Base-by-base conservation (phyloP, 225 moss, liverwort and hornwort genomes). In the Sphagnum tenellum region DNA sequence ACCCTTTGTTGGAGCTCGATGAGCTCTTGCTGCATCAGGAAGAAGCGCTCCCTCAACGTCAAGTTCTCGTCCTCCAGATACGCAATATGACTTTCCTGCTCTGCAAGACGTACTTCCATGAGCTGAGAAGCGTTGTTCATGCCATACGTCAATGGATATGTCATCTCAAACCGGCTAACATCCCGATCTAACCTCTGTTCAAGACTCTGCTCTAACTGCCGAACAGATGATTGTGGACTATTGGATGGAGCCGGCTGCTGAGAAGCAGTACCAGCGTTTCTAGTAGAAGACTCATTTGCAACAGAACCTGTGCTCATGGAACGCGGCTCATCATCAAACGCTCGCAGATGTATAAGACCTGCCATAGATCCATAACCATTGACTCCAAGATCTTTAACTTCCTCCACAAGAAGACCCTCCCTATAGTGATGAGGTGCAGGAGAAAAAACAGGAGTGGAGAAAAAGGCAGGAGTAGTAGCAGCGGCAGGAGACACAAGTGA, bases 311-410 rank as follows among this genome's bases (percentile, higher is more conserved):
- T 68, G 70, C 73, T 69, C 64, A 62, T 58, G 70, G 66, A 61
- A 2, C 67, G 74, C 50, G 73, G 79, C 55, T 85, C 86, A 68
- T 79, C 79, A 52, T 71, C 72, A 67, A 80, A 70, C 4, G 76
- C 77, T 48, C 83, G 82, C 44, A 91, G 77, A 6, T 85, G 79
- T 46, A 94, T 94, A 58, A 91, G 75, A 62, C 94, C 94, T 71
- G 81, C 89, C 94, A 94, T 94, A 7, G 94, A 94, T 50, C 94
- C 94, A 69, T 94, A 94, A 61, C 94, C 94, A 76, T 90, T 71
- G 61, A 87, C 83, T 48, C 84, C 84, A 77, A 79, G 75, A 66
- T 87, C 94, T 71, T 83, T 89, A 45, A 94, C 85, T 68, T 87
- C 85, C 54, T 87, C 91, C 3, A 83, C 87, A 29, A 29, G 29